Conservation (phyloP, 2,329 filamentous ascomycete species). For the Rhexocercosporidium sp. region DNA sequence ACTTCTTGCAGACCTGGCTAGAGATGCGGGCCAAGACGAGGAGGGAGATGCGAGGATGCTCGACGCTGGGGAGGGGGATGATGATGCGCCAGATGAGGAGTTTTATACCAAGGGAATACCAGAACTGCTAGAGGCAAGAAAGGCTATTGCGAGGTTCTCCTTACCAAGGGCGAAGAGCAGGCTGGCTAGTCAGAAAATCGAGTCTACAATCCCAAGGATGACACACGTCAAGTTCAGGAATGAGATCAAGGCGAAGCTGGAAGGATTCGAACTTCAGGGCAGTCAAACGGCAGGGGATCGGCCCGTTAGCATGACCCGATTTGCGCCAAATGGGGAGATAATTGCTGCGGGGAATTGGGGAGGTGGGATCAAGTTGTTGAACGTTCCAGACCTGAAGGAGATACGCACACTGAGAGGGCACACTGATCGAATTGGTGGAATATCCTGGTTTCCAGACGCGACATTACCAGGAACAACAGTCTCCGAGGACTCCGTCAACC, state of each 20-base stretch:
- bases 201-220: slow-evolving; percentile 81
- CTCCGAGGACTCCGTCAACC: slow-evolving; percentile 75
- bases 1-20: slow-evolving; percentile 74
- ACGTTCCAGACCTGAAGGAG: slow-evolving; percentile 81
- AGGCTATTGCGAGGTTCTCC: slow-evolving; percentile 81
- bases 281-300: slow-evolving; percentile 92
- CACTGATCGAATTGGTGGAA: slow-evolving; percentile 84
- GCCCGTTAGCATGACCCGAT: slow-evolving; percentile 88
- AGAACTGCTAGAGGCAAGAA: slow-evolving; percentile 76
- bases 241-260: slow-evolving; percentile 80
- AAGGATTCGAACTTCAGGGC: slow-evolving; percentile 87
- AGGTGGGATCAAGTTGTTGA: slow-evolving; percentile 84
- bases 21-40: slow-evolving; percentile 62
- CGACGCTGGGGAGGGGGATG: slow-evolving; percentile 60
- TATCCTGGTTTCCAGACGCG: slow-evolving; percentile 87
- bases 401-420: slow-evolving; percentile 81
- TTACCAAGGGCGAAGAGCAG: slow-evolving; percentile 81
- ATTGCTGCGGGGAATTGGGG: slow-evolving; percentile 94
- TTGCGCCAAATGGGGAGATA: slow-evolving; percentile 82
- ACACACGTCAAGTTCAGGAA: slow-evolving; percentile 94
- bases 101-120: slow-evolving; percentile 88
- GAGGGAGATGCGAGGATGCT: slow-evolving; percentile 66
- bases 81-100: slow-evolving; percentile 80
- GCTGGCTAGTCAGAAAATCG: slow-evolving; percentile 76
- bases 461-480: slow-evolving; percentile 75